Conservation (phyloP, 345 rosid species). For the Eucalyptus leucophloia region DNA sequence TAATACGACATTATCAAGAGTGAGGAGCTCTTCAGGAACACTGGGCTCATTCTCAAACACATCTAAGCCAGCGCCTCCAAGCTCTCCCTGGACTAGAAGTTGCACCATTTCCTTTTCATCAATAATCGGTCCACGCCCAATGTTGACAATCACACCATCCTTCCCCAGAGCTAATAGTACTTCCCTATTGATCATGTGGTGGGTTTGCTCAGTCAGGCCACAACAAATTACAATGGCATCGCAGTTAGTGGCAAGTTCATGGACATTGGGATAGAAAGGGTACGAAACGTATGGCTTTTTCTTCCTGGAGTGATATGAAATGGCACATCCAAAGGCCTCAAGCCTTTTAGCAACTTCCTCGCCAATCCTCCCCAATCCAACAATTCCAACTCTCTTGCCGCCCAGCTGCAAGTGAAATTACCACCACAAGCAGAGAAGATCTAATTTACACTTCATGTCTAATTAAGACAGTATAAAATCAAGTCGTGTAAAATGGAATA, state of each 20-base stretch:
- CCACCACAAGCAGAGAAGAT: neutral
- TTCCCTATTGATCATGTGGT: conserved; percentile 33
- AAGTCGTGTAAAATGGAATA: neutral
- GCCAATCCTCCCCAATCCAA: conserved; percentile 45
- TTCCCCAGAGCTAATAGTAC: conserved; percentile 33
- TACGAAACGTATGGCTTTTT: conserved; percentile 16
- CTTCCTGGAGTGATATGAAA: conserved; percentile 34
- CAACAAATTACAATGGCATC: conserved; percentile 35
- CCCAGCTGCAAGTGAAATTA: conserved; percentile 9
- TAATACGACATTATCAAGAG: conserved; percentile 29
- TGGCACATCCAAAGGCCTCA: conserved; percentile 27
- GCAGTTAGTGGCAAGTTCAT: conserved; percentile 26
- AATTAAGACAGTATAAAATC: neutral
- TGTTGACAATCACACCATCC: conserved; percentile 30
- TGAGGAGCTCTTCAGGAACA: conserved; percentile 23
- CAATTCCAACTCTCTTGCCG: conserved; percentile 32
- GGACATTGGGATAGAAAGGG: conserved; percentile 12
- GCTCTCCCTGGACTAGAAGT: conserved; percentile 26
- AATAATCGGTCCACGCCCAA: conserved; percentile 39
- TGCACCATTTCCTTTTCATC: conserved; percentile 44
- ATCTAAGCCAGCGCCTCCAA: conserved; percentile 49
- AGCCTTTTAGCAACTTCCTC: conserved; percentile 29
- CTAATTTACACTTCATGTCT: neutral
- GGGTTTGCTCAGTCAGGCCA: conserved; percentile 24
- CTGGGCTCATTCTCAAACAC: conserved; percentile 49